Percentiles rank a stretch among this genome's conserved stretches.
Conservation (phyloP, 2,329 filamentous ascomycete genomes). For the Dryadomyces quercivorus region DNA sequence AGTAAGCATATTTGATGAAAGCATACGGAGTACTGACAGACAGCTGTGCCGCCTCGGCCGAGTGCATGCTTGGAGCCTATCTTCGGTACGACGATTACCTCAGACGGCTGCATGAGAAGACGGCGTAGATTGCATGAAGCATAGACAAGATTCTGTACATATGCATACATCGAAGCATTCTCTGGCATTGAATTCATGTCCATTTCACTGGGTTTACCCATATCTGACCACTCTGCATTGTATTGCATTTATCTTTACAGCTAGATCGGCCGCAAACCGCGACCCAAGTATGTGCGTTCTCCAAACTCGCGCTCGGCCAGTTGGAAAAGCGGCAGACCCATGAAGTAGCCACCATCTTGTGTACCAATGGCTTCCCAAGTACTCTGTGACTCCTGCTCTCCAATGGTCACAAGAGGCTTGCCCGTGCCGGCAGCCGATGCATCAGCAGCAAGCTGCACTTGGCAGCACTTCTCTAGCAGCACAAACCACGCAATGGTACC, state of each 20-base stretch:
- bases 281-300: conserved; percentile 14
- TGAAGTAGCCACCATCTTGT: conserved; percentile 12
- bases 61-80: conserved; percentile 6
- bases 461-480: conserved; percentile 34
- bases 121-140: neutral
- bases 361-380: conserved; percentile 14
- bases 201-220: no score
- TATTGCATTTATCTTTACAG: neutral
- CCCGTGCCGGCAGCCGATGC: conserved; percentile 50
- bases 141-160: neutral
- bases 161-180: neutral
- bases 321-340: conserved; percentile 16
- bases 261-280: conserved; percentile 9
- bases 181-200: no score
- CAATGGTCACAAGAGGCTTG: conserved; percentile 12
- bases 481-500: conserved; percentile 42
- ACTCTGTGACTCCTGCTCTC: conserved; percentile 12
- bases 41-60: neutral
- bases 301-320: conserved; percentile 16
- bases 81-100: conserved; percentile 10
- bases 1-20: neutral
- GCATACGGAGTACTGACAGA: no score
- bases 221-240: no score
- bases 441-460: conserved; percentile 39
- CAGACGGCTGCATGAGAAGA: conserved; percentile 1